Base-by-base conservation (phyloP, 148 eudicot genomes). In the Rhododendron vialii region DNA sequence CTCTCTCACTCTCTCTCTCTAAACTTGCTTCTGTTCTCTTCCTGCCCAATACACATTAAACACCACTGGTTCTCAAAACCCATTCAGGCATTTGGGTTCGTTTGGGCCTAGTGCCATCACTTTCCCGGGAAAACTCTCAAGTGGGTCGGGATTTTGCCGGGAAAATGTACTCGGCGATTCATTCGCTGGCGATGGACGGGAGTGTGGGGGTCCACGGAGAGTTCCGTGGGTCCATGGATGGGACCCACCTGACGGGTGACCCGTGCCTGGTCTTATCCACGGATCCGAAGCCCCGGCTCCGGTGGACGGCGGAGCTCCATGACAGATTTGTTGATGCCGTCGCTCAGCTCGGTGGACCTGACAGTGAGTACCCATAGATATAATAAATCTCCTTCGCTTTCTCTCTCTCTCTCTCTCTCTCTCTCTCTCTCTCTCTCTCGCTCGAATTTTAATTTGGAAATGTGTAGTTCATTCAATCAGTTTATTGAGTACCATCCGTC, bases 311-410 rank as follows among this genome's bases (percentile, higher is more conserved):
- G 28, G 93, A 92, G 88, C 92, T 91, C 26, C 92, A 92, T 48
- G 93, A 92, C 36, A 83, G 92, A 79, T 92, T 92, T 63, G 91
- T 91, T 17, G 94, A 92, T 43, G 94, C 94, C 30, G 94, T 92
- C 13, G 83, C 92, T 69, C 94, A 92, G 85, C 94, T 92, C 67
- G 94, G 94, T 53, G 94, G 94, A 85, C 93, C 94, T 43, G 93
- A 92, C 55, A 92, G 94, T 92, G 7, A 51, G 92, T 87, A 24
- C 71, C 26, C 4, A 22, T 65, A 65, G 11, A 15, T 17, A 55
- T 3, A 17, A 17, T 55, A 53, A 83, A 2, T 26, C 84, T 85
- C 47, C 63, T 45, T 84, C n/a, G 2, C 24, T 6, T 55, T 30
- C 7, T 33, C 22, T 15, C 7, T 1, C 14, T 71, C n/a, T n/a